phyloP scores from a whole-genome alignment of 1,284 basidiomycete species.

The Anthracocystis panici-leucophaei region DNA sequence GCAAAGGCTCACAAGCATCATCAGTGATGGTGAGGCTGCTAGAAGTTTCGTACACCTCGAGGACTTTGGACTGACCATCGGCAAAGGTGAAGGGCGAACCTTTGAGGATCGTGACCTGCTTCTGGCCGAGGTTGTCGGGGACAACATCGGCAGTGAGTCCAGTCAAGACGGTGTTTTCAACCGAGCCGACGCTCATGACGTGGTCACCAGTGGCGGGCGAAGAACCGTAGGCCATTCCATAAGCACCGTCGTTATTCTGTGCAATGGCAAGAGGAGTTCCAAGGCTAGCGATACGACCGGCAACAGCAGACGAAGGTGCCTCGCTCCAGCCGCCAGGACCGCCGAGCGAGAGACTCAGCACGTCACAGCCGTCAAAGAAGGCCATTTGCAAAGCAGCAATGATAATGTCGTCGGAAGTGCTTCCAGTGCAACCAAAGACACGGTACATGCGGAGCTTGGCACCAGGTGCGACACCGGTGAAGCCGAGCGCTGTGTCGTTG shows the following conservation, averaged over 20 bases:
- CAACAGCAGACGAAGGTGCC: constrained; percentile 43
- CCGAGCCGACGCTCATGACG: constrained; percentile 65
- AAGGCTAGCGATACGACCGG: constrained; percentile 39
- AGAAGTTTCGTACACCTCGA: constrained; percentile 53
- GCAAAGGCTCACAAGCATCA: constrained; percentile 52
- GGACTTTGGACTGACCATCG: constrained; percentile 30
- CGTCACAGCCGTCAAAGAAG: constrained; percentile 71
- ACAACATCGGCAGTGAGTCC: constrained; percentile 48
- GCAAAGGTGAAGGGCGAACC: constrained; percentile 50
- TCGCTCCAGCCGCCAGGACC: constrained; percentile 66
- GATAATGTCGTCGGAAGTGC: constrained; percentile 69
- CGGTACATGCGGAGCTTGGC: constrained; percentile 69
- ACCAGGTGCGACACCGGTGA: constrained; percentile 57
- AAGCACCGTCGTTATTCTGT: constrained; percentile 70
- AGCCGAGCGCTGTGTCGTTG: constrained; percentile 70
- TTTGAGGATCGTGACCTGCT: constrained; percentile 45
- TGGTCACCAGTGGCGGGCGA: constrained; percentile 69
- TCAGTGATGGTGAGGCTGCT: constrained; percentile 45
- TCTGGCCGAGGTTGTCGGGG: constrained; percentile 30
- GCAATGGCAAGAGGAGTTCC: constrained; percentile 60
- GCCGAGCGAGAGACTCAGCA: constrained; percentile 77
- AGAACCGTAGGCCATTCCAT: constrained; percentile 71
- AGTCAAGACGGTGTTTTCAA: constrained; percentile 64
- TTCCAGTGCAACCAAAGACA: constrained; percentile 70
- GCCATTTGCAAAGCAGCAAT: constrained; percentile 67